These are phyloP conservation scores for Wickerhamiella siamensis DNA, from an alignment of 805 yeast genomes.

Conservation along the genomic window DNA sequence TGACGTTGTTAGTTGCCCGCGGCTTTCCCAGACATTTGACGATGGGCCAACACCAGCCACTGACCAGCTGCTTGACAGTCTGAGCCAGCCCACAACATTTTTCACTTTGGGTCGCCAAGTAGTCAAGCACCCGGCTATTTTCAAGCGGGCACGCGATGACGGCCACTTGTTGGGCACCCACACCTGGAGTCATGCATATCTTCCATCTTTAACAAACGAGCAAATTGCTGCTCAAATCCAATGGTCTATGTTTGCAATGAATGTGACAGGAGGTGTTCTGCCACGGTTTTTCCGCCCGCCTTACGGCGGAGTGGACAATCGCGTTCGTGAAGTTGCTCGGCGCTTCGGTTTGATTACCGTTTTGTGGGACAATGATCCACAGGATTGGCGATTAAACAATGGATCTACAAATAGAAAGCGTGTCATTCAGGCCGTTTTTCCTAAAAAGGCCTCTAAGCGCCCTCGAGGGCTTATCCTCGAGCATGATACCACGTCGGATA, in stretches of 20 bases:
- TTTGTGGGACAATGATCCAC: slow-evolving; percentile 82
- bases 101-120: slow-evolving; percentile 77
- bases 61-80: slow-evolving; percentile 37
- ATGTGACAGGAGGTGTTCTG: slow-evolving; percentile 73
- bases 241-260: slow-evolving; percentile 98
- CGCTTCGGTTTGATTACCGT: slow-evolving; percentile 81
- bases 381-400: slow-evolving; percentile 70
- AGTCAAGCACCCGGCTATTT: slow-evolving; percentile 61
- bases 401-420: slow-evolving; percentile 37
- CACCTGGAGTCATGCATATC: slow-evolving; percentile 82
- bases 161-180: slow-evolving; percentile 83
- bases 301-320: slow-evolving; percentile 83
- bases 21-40: slow-evolving; percentile 77
- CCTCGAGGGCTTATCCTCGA: slow-evolving; percentile 59
- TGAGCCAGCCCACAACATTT: slow-evolving; percentile 44
- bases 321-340: slow-evolving; percentile 64
- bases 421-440: slow-evolving; percentile 40
- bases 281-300: slow-evolving; percentile 97
- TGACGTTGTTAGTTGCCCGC: slow-evolving; percentile 63
- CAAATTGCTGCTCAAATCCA: slow-evolving; percentile 76
- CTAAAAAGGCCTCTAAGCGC: slow-evolving; percentile 31
- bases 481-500: slow-evolving; percentile 59
- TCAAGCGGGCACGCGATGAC: slow-evolving; percentile 35
- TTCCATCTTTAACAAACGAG: slow-evolving; percentile 67
- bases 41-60: slow-evolving; percentile 86